Evolutionary conservation across 108 stramenopile genomes (phyloP).

Genomic region (Pseudonitzschia delicatissima): DNA sequence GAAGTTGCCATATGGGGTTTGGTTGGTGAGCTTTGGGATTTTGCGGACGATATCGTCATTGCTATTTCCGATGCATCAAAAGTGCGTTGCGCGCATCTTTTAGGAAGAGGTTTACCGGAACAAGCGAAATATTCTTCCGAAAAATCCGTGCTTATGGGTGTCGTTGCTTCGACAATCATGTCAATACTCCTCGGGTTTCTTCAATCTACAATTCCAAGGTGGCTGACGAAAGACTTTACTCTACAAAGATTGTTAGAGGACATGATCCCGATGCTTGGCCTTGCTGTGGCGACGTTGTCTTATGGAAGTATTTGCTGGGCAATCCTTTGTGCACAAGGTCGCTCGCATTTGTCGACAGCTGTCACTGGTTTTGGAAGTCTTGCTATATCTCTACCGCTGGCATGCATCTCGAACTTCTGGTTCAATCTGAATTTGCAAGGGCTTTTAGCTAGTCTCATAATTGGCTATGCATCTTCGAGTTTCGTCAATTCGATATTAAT

Average conservation of each 20-base stretch:
- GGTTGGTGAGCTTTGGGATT: constrained; percentile 10
- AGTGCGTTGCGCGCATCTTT: neutral
- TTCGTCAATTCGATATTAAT: constrained; percentile 2
- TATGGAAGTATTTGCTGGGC: constrained; percentile 1
- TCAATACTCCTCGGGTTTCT: neutral
- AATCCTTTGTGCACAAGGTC: constrained; percentile 5
- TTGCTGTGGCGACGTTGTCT: constrained; percentile 1
- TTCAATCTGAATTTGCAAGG: constrained; percentile 12
- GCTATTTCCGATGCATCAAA: constrained; percentile 14
- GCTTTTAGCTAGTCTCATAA: neutral
- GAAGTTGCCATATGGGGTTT: constrained; percentile 11
- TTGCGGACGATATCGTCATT: constrained; percentile 5
- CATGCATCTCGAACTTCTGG: neutral
- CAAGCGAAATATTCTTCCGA: constrained; percentile 8
- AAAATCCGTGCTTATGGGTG: constrained; percentile 5
- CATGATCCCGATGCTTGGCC: constrained; percentile 7
- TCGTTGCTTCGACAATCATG: constrained; percentile 2
- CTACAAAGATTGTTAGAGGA: constrained; percentile 5
- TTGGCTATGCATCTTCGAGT: constrained; percentile 5
- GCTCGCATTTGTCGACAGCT: neutral
- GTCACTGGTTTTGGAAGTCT: constrained; percentile 6
- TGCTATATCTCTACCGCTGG: neutral
- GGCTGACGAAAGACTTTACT: constrained; percentile 8
- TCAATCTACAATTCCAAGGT: constrained; percentile 1
- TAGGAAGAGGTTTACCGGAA: constrained; percentile 3